These are phyloP conservation scores for Aspergillus panamensis DNA, from an alignment of 495 filamentous ascomycete genomes.

Conservation along the genomic window DNA sequence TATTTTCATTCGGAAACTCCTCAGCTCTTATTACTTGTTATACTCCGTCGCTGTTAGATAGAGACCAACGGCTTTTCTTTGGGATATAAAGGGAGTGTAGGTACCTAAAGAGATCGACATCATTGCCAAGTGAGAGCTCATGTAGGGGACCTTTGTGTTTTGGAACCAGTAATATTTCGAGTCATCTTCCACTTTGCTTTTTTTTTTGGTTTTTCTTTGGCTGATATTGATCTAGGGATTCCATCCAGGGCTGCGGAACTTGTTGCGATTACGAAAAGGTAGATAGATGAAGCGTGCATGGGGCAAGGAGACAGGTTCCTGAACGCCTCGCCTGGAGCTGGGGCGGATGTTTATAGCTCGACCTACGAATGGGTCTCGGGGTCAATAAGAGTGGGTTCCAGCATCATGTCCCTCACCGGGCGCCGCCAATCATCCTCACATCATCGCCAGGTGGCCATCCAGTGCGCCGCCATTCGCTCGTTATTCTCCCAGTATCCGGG, in stretches of 20 bases:
- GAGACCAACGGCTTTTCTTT: background rate
- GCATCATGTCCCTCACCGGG: constrained; percentile 11
- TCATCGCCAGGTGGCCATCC: constrained; percentile 52
- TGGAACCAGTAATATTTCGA: background rate
- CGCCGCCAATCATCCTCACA: constrained; percentile 21
- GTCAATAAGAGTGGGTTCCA: constrained; percentile 12
- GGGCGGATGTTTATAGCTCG: constrained; percentile 1
- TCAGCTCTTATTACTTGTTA: background rate
- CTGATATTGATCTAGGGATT: background rate
- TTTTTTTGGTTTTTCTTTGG: background rate
- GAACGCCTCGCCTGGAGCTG: background rate
- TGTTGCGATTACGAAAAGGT: background rate
- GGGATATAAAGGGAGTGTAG: background rate
- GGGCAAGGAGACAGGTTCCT: background rate
- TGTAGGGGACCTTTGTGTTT: background rate
- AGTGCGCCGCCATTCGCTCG: constrained; percentile 40
- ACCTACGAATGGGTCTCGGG: background rate
- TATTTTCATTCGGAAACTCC: background rate
- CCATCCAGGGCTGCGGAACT: background rate
- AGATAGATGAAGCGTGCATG: background rate
- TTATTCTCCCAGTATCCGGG: constrained; percentile 15
- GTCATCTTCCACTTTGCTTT: background rate
- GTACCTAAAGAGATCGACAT: background rate
- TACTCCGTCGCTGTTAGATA: background rate
- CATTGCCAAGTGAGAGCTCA: background rate